Base-by-base conservation (phyloP, 2,329 filamentous ascomycete genomes). In the Alternaria brassicae region DNA sequence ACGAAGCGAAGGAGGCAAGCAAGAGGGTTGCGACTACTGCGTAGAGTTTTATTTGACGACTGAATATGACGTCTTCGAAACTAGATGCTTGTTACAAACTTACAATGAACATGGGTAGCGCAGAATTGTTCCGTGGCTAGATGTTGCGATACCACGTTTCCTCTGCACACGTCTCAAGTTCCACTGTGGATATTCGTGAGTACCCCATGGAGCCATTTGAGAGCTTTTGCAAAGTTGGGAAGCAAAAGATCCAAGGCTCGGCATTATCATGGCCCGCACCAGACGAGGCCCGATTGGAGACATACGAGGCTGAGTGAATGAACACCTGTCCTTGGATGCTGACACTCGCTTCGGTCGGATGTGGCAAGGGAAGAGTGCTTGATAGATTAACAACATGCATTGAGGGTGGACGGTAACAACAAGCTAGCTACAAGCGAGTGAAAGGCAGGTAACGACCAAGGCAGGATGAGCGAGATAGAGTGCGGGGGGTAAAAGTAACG, bases 281-380 rank as follows among this genome's bases (percentile, higher is more conserved):
- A 23, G 30, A 6, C 21, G 30, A 48, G 44, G 44, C 28, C 44
- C 30, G 23, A 30, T 56, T 56, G 19, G 15, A 27, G 51, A 25
- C 6, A 28, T 39, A 30, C 25, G 50, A 45, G 23, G 40, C 13
- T 13, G 17, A 13, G 21, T 27, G 32, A 47, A 15, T 39, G 65
- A 71, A 71, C 71, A 74, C 69, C 71, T 74, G 71, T 67, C 71
- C 69, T 72, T 55, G 27, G 44, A 21, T 21, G 37, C 60, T 53
- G 53, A 53, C 28, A 30, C 8, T 23, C 19, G 45, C 30, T 17
- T 32, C 40, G 28, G 25, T 54, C 48, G 53, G 53, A 44, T 40
- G 27, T 53, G 54, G 52, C 45, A 60, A 54, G 55, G 53, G 17
- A 45, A 51, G 57, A 58, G 45, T 48, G 27, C 55, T 10, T 41